Evolutionary conservation across 306 rosid genomes (phyloP).

Genomic region (Arachis stenosperma): DNA sequence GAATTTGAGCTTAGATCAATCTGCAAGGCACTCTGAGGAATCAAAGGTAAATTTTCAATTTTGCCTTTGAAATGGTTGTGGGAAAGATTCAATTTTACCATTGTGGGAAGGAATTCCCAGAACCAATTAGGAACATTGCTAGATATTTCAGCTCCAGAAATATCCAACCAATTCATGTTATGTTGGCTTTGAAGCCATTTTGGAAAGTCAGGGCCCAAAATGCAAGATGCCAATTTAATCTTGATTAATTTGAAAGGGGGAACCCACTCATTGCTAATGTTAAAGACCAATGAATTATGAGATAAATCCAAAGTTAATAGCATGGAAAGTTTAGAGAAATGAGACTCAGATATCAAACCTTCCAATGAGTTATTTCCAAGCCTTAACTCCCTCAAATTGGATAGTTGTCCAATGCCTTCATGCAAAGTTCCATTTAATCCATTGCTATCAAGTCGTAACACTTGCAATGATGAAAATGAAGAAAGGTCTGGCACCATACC

Average conservation of each 20-base stretch:
- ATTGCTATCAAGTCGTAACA: background rate
- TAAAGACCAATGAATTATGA: background rate
- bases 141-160: conserved; percentile 2
- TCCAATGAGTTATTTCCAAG: background rate
- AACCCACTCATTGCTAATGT: background rate
- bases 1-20: background rate
- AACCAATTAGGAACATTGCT: conserved; percentile 11
- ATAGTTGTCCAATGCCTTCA: conserved; percentile 22
- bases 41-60: background rate
- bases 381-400: background rate
- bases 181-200: background rate
- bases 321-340: background rate
- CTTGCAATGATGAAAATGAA: background rate
- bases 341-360: background rate
- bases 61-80: background rate
- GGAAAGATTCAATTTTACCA: background rate
- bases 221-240: background rate
- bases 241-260: background rate
- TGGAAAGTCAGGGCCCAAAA: conserved; percentile 27
- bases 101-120: background rate
- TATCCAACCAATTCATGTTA: background rate
- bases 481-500: background rate
- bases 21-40: background rate
- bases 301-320: background rate
- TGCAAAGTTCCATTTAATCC: background rate